A percentile compares a stretch with the other conserved stretches of the same genome.
phyloP scores from a whole-genome alignment of 2,329 filamentous ascomycete genomes.

The Claviceps cyperi region DNA sequence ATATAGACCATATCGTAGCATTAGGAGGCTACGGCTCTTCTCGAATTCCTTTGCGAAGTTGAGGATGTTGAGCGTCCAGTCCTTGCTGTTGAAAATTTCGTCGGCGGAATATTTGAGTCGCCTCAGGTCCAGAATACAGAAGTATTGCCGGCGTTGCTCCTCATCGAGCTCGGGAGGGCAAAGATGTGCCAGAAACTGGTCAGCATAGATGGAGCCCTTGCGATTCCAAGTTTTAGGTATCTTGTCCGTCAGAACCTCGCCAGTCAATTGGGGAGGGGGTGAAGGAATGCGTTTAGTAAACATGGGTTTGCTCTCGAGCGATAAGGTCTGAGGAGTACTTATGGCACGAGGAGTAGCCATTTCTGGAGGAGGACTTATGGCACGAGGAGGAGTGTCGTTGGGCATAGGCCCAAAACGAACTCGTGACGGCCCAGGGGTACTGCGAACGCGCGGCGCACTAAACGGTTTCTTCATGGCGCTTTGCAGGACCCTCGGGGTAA shows the following conservation, averaged over 20 bases:
- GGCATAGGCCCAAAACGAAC: conserved; percentile 30
- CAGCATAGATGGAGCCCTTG: conserved; percentile 42
- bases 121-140: conserved; percentile 47
- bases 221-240: conserved; percentile 37
- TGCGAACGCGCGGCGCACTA: conserved; percentile 19
- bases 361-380: conserved; percentile 16
- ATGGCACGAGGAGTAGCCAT: conserved; percentile 31
- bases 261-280: conserved; percentile 40
- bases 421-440: conserved; percentile 28
- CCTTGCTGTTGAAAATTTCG: conserved; percentile 45
- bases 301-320: too few species aligned
- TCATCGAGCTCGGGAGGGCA: conserved; percentile 44
- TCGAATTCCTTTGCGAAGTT: conserved; percentile 52
- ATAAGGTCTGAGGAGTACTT: too few species aligned
- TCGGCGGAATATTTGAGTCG: conserved; percentile 47
- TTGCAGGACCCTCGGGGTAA: conserved; percentile 30
- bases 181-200: conserved; percentile 42
- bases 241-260: conserved; percentile 37
- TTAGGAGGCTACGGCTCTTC: conserved; percentile 46
- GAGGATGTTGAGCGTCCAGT: conserved; percentile 47
- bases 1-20: conserved; percentile 46
- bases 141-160: conserved; percentile 45
- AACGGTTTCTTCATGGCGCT: conserved; percentile 35
- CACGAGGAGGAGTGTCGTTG: conserved; percentile 30
- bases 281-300: conserved; percentile 46